These are phyloP conservation scores for Penicillium taxi DNA, from an alignment of 495 filamentous ascomycete species.

Conservation along the genomic window DNA sequence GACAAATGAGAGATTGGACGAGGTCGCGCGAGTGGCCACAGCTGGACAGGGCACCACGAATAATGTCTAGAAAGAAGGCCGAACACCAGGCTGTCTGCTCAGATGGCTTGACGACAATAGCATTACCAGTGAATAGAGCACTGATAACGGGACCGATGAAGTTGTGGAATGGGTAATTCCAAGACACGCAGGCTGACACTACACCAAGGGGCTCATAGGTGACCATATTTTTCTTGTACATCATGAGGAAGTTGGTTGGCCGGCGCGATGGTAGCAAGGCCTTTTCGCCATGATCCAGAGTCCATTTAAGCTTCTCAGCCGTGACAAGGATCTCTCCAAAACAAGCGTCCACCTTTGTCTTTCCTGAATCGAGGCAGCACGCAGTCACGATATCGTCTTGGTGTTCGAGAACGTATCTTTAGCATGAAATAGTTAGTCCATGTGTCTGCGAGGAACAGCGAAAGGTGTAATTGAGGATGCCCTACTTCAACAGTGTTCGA, in stretches of 20 bases:
- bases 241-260: slow-evolving; percentile 83
- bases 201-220: slow-evolving; percentile 89
- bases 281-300: slow-evolving; percentile 81
- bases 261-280: slow-evolving; percentile 63
- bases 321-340: slow-evolving; percentile 94
- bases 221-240: slow-evolving; percentile 90
- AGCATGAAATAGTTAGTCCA: neutral
- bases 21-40: slow-evolving; percentile 80
- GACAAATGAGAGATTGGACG: slow-evolving; percentile 78
- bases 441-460: no score
- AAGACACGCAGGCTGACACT: slow-evolving; percentile 85
- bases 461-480: no score
- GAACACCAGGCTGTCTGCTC: slow-evolving; percentile 92
- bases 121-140: slow-evolving; percentile 87
- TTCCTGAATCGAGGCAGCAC: slow-evolving; percentile 93
- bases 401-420: slow-evolving; percentile 77
- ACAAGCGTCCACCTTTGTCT: slow-evolving; percentile 87
- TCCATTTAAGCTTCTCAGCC: slow-evolving; percentile 90
- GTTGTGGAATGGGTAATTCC: slow-evolving; percentile 98
- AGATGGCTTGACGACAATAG: slow-evolving; percentile 81
- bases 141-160: slow-evolving; percentile 85
- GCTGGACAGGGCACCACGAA: slow-evolving; percentile 65
- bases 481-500: slow-evolving; percentile 68
- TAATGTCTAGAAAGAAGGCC: slow-evolving; percentile 68
- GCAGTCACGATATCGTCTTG: slow-evolving; percentile 78